Percentiles rank a stretch among this genome's conserved stretches.
Evolutionary conservation across 345 rosid species (phyloP).

Genomic region (Eucalyptus caleyi): DNA sequence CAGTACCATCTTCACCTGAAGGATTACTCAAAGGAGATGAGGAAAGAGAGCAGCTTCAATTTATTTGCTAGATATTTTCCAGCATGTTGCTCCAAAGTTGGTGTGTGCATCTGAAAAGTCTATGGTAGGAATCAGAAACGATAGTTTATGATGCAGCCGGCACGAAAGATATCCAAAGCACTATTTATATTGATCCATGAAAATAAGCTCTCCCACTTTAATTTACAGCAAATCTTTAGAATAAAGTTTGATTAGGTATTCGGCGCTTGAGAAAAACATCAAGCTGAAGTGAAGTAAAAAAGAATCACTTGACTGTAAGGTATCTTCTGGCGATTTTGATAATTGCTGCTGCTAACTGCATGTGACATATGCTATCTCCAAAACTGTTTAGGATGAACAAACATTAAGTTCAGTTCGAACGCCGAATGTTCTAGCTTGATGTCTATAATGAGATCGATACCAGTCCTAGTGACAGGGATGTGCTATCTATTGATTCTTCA

Average conservation of each 20-base stretch:
- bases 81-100: not conserved
- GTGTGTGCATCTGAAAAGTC: not conserved
- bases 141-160: not conserved
- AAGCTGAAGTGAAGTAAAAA: not conserved
- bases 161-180: not conserved
- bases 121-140: not conserved
- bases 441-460: too few species aligned
- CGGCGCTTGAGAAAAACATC: not conserved
- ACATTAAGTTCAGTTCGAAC: not conserved
- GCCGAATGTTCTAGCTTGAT: too few species aligned
- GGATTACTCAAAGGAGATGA: not conserved
- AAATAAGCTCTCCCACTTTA: not conserved
- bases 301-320: not conserved
- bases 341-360: not conserved
- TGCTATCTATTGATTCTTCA: too few species aligned
- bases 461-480: too few species aligned
- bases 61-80: not conserved
- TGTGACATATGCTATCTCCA: not conserved
- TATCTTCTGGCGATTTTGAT: not conserved
- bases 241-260: too few species aligned
- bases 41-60: not conserved
- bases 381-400: not conserved
- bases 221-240: not conserved
- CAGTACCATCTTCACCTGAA: not conserved
- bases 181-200: not conserved